Evolutionary conservation across 176 grass and related monocot species (phyloP), one percentile per base, ranked within the genome.

Genomic region (Coix lacrymajobi): DNA sequence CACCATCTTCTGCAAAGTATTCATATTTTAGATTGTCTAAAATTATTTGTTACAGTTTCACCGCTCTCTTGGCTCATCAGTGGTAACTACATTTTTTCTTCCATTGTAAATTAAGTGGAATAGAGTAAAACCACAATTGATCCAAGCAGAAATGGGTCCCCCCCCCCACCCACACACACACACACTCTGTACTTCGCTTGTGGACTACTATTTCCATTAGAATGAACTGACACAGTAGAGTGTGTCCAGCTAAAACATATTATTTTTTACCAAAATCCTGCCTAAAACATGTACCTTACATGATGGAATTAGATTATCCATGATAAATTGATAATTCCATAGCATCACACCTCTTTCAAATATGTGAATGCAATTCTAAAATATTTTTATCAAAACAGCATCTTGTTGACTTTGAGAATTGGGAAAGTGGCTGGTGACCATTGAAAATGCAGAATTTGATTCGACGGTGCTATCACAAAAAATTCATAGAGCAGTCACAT

Each of bases 161-260:
- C 25, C 43, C 43, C 12, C 43, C 43, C 12, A 11, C 43, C 43
- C 43, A n/a, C n/a, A n/a, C n/a, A n/a, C 12, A 11, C 4, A 4
- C 14, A 3, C 3, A 3, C 1, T 6, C 17, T 19, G 7, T 19
- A 22, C 7, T 54, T 54, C 14, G 13, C 3, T 19, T 5, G n/a
- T 87, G 60, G 38, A 87, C 25, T 75, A 60, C 16, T 54, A 46
- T 34, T 74, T 75, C 71, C 46, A 22, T 75, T 75, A 52, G 28
- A 32, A 32, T 6, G 41, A 60, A 17, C 14, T 61, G 22, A 40
- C 1, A 10, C 36, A 38, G 14, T 62, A 51, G 9, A 43, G 34
- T 77, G 56, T 5, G 57, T 61, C 54, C 74, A 61, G 34, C 17
- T 15, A 44, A 78, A 45, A 11, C 39, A 46, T 41, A 44, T 44